phyloP scores from a whole-genome alignment of 768 basidiomycete genomes.

The Mycena chlorophos region DNA sequence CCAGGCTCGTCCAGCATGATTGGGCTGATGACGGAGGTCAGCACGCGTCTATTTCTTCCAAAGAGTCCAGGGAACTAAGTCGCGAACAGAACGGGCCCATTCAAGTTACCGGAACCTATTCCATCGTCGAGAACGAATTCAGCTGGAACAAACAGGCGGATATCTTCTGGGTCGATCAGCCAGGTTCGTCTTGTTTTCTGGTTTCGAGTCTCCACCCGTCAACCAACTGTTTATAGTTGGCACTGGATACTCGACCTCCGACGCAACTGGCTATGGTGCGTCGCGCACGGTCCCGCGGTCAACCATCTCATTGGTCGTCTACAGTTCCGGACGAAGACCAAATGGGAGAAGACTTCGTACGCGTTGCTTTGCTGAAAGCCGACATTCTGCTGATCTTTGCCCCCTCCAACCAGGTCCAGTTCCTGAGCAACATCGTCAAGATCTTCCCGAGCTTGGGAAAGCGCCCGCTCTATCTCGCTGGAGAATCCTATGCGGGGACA shows the following conservation, averaged over 20 bases:
- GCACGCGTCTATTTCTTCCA: conserved; percentile 22
- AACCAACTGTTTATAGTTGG: conserved; percentile 31
- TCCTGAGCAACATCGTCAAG: conserved; percentile 68
- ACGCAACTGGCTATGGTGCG: conserved; percentile 59
- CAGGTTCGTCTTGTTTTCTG: conserved; percentile 40
- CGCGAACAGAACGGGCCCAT: conserved; percentile 65
- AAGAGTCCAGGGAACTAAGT: background rate
- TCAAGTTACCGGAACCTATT: conserved; percentile 51
- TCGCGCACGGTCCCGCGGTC: background rate
- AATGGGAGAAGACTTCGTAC: conserved; percentile 56
- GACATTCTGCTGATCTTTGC: conserved; percentile 7
- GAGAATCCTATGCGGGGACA: conserved; percentile 75
- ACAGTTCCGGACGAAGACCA: conserved; percentile 61
- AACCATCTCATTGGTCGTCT: background rate
- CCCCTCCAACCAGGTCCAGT: conserved; percentile 49
- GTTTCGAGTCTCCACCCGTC: background rate
- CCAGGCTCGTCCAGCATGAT: conserved; percentile 71
- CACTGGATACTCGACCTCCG: conserved; percentile 64
- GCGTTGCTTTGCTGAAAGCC: too few species aligned
- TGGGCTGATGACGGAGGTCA: conserved; percentile 63
- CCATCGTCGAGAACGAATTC: conserved; percentile 49
- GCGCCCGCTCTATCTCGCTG: conserved; percentile 66
- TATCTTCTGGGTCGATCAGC: conserved; percentile 74
- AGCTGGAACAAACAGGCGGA: conserved; percentile 64
- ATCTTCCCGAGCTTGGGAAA: conserved; percentile 69